A percentile compares a stretch with the other conserved stretches of the same genome.
These are phyloP conservation scores for Emmonsiellopsis sp. DNA, from an alignment of 2,329 filamentous ascomycete species.

Conservation along the genomic window DNA sequence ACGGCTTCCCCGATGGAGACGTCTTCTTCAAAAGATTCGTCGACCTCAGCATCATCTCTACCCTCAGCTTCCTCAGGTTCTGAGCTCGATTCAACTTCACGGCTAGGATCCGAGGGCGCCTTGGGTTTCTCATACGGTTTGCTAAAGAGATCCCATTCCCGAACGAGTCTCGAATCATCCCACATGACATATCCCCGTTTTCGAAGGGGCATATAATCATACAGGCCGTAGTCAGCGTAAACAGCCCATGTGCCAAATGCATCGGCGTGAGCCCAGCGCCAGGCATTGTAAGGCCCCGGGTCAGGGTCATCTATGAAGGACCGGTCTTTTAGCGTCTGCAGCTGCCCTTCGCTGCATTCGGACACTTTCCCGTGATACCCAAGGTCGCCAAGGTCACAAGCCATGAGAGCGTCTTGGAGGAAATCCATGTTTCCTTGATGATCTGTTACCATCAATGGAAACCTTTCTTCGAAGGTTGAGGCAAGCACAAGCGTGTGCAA, in stretches of 20 bases:
- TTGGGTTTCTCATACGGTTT: background rate
- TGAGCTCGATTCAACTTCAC: background rate
- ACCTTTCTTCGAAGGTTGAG: constrained; percentile 4
- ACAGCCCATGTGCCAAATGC: background rate
- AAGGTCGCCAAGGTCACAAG: background rate
- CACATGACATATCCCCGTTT: constrained; percentile 9
- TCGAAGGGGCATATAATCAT: background rate
- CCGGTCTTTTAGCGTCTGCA: background rate
- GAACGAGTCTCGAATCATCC: constrained; percentile 7
- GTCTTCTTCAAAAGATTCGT: background rate
- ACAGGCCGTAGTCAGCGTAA: background rate
- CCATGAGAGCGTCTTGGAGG: background rate
- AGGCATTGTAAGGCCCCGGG: constrained; percentile 4
- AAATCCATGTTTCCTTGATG: background rate
- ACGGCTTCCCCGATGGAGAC: background rate
- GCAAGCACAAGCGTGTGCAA: constrained; percentile 3
- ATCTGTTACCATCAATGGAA: constrained; percentile 1
- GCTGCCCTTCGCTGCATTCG: background rate
- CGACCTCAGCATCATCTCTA: background rate
- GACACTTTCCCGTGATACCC: background rate
- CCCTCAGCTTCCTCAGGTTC: background rate
- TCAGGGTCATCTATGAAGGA: constrained; percentile 2
- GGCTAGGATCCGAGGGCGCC: background rate
- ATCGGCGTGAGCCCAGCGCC: constrained; percentile 5
- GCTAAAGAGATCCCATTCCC: constrained; percentile 4